Percentiles rank a stretch among this genome's conserved stretches.
These are phyloP conservation scores for Mycena latifolia DNA, from an alignment of 768 basidiomycete species.

Conservation along the genomic window DNA sequence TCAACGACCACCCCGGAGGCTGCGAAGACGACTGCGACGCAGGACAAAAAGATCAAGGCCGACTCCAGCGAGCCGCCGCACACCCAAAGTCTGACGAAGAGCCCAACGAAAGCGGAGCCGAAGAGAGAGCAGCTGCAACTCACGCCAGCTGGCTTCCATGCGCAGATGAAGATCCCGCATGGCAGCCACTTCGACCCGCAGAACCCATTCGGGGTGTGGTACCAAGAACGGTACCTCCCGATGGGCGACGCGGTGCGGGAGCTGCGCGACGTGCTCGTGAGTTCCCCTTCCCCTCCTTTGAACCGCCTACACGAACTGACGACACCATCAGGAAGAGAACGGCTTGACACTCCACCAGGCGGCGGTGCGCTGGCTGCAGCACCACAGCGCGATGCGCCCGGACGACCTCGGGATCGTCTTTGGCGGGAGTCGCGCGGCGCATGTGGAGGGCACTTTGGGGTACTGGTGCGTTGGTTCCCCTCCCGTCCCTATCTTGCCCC, in stretches of 20 bases:
- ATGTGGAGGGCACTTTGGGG: slow-evolving; percentile 37
- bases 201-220: slow-evolving; percentile 50
- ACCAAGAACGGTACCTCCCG: slow-evolving; percentile 54
- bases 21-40: too few relatives aligned
- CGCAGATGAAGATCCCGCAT: too few relatives aligned
- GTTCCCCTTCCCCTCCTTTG: slow-evolving; percentile 24
- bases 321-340: slow-evolving; percentile 51
- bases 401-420: slow-evolving; percentile 57
- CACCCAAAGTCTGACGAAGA: too few relatives aligned
- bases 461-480: slow-evolving; percentile 27
- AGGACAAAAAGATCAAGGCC: too few relatives aligned
- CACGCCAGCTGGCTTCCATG: too few relatives aligned
- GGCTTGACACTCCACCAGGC: slow-evolving; percentile 55
- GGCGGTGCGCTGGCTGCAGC: slow-evolving; percentile 63
- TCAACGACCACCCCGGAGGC: too few relatives aligned
- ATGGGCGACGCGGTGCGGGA: slow-evolving; percentile 51
- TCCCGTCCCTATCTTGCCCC: too few relatives aligned
- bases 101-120: too few relatives aligned
- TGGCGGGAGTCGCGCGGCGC: slow-evolving; percentile 56
- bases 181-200: slow-evolving; percentile 56
- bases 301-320: not conserved
- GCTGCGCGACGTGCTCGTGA: slow-evolving; percentile 52
- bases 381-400: slow-evolving; percentile 57
- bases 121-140: too few relatives aligned
- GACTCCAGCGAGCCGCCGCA: too few relatives aligned